phyloP scores from a whole-genome alignment of 2,329 filamentous ascomycete genomes.

The Xylaria sp. region DNA sequence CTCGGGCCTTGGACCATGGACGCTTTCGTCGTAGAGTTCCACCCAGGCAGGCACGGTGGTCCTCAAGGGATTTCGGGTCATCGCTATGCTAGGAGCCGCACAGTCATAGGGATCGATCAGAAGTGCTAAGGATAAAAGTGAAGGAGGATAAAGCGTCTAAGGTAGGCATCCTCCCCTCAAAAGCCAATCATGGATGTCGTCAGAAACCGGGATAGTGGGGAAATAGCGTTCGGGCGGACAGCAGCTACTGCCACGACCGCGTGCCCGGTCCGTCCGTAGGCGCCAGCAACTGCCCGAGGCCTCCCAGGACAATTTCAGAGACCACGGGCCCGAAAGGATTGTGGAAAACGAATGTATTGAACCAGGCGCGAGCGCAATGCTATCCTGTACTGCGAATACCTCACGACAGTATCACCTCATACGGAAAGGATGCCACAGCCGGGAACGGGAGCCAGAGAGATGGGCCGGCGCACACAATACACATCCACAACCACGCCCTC shows the following conservation, averaged over 20 bases:
- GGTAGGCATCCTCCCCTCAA: slow-evolving; percentile 24
- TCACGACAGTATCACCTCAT: too few species aligned
- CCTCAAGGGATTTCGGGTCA: slow-evolving; percentile 35
- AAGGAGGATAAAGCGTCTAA: slow-evolving; percentile 10
- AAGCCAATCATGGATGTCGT: slow-evolving; percentile 9
- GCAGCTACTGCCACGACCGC: slow-evolving; percentile 3
- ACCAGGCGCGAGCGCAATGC: neutral
- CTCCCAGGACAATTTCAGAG: neutral
- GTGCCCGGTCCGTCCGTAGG: neutral
- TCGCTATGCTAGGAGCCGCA: slow-evolving; percentile 19
- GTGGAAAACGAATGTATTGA: neutral
- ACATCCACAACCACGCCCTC: too few species aligned
- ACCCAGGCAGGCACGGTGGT: slow-evolving; percentile 37
- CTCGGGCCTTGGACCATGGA: slow-evolving; percentile 28
- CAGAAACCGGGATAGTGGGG: slow-evolving; percentile 15
- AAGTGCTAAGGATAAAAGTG: slow-evolving; percentile 21
- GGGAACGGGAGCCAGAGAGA: too few species aligned
- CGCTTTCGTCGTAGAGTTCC: slow-evolving; percentile 35
- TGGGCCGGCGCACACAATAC: too few species aligned
- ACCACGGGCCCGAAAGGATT: neutral
- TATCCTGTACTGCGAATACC: too few species aligned
- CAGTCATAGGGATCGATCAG: slow-evolving; percentile 20
- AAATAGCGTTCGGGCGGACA: slow-evolving; percentile 13
- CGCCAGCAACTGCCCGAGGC: neutral
- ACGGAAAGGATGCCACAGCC: too few species aligned